phyloP scores from a whole-genome alignment of 306 rosid genomes.

The Rosa lucieae region DNA sequence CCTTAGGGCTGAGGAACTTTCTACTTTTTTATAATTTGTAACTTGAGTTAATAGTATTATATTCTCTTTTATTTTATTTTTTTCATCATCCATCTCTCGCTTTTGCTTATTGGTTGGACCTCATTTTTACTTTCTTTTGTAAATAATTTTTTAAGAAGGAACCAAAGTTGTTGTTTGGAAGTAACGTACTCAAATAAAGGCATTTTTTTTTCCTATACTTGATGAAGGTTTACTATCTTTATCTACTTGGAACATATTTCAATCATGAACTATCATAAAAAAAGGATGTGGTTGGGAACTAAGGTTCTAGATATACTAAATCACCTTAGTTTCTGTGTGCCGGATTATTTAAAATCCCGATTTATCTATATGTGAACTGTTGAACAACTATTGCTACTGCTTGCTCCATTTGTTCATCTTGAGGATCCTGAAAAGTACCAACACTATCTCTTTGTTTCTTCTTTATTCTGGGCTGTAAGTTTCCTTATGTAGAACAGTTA shows the following conservation, averaged over 20 bases:
- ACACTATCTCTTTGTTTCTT: not conserved
- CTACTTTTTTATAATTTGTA: not conserved
- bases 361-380: not conserved
- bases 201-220: too few relatives aligned
- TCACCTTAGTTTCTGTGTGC: not conserved
- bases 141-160: slow-evolving; percentile 59
- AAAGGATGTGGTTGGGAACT: too few relatives aligned
- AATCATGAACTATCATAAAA: too few relatives aligned
- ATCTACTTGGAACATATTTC: too few relatives aligned
- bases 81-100: not conserved
- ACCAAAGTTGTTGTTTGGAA: slow-evolving; percentile 81
- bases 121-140: slow-evolving; percentile 14
- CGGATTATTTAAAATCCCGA: not conserved
- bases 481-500: not conserved
- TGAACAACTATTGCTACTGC: not conserved
- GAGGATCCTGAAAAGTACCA: not conserved
- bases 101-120: slow-evolving; percentile 22
- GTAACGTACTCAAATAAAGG: too few relatives aligned
- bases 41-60: too few relatives aligned
- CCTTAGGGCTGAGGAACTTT: not conserved
- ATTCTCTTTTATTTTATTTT: not conserved
- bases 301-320: not conserved
- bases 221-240: too few relatives aligned
- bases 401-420: not conserved
- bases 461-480: not conserved